A percentile compares a stretch with the other conserved stretches of the same genome.
Conservation (phyloP, 164 flowering plant genomes). For the Euptelea pleiosperma region DNA sequence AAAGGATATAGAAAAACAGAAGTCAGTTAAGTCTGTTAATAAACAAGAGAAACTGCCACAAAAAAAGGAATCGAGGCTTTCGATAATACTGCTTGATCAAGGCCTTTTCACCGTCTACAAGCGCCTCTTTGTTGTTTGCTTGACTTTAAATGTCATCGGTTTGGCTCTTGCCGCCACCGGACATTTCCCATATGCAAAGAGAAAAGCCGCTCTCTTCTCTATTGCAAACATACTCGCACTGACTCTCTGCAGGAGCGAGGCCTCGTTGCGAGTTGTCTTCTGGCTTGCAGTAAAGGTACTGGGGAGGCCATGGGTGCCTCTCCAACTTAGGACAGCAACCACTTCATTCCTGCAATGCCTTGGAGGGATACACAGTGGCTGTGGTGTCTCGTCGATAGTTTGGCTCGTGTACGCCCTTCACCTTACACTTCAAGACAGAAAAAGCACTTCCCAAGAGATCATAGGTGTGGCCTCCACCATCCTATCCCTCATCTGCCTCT, state of each 20-base stretch:
- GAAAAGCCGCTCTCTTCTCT: slow-evolving; percentile 38
- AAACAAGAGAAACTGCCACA: slow-evolving; percentile 9
- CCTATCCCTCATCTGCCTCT: slow-evolving; percentile 42
- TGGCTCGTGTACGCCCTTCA: slow-evolving; percentile 52
- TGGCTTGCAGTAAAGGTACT: slow-evolving; percentile 44
- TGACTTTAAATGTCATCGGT: slow-evolving; percentile 29
- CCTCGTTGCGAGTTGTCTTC: slow-evolving; percentile 36
- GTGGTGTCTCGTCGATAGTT: slow-evolving; percentile 52
- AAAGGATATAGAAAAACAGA: slow-evolving; percentile 14
- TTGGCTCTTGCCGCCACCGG: slow-evolving; percentile 44
- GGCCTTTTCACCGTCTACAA: slow-evolving; percentile 64
- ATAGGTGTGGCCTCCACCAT: slow-evolving; percentile 37
- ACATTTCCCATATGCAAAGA: slow-evolving; percentile 36
- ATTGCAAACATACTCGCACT: slow-evolving; percentile 44
- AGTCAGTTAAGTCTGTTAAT: background rate
- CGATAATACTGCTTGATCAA: slow-evolving; percentile 51
- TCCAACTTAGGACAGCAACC: slow-evolving; percentile 38
- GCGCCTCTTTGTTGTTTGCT: slow-evolving; percentile 35
- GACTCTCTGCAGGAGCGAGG: slow-evolving; percentile 52
- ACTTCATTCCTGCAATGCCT: slow-evolving; percentile 54
- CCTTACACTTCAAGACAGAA: slow-evolving; percentile 33
- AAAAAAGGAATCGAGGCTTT: slow-evolving; percentile 35
- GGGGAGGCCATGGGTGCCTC: slow-evolving; percentile 47
- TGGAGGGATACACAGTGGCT: slow-evolving; percentile 58
- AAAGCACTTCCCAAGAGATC: slow-evolving; percentile 36